A percentile compares a stretch with the other conserved stretches of the same genome.
phyloP scores from a whole-genome alignment of 2,329 filamentous ascomycete species.

The Ophiostoma triangulosporum region DNA sequence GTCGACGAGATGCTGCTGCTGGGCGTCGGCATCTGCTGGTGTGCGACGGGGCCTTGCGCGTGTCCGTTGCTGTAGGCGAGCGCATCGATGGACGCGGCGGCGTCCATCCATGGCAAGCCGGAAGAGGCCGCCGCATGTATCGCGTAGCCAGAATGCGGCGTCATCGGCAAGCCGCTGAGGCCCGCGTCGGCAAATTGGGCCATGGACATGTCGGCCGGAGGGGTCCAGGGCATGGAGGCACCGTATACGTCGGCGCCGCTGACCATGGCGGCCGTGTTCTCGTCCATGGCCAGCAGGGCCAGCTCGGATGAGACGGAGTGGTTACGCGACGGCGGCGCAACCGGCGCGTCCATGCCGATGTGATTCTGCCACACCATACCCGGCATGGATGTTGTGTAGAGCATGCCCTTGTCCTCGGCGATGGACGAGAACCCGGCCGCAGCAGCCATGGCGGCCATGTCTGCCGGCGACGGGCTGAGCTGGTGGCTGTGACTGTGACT shows the following conservation, averaged over 20 bases:
- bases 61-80: conserved; percentile 18
- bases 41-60: background rate
- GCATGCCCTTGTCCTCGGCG: conserved; percentile 19
- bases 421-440: conserved; percentile 14
- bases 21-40: conserved; percentile 21
- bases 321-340: conserved; percentile 18
- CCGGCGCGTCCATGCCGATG: conserved; percentile 16
- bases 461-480: background rate
- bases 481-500: background rate
- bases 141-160: conserved; percentile 26
- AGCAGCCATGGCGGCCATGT: conserved; percentile 6
- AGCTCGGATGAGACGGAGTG: conserved; percentile 23
- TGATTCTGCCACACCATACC: conserved; percentile 23
- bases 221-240: conserved; percentile 26
- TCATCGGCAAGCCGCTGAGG: conserved; percentile 15
- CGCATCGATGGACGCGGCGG: conserved; percentile 17
- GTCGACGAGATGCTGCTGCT: conserved; percentile 19
- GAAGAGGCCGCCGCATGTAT: conserved; percentile 18
- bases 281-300: conserved; percentile 20
- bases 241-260: conserved; percentile 22
- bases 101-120: conserved; percentile 9
- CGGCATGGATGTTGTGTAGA: conserved; percentile 16
- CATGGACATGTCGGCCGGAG: conserved; percentile 23
- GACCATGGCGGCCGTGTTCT: conserved; percentile 5
- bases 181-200: conserved; percentile 22